Conservation (phyloP, 352 stramenopile genomes). For the Globisporangium polare region DNA sequence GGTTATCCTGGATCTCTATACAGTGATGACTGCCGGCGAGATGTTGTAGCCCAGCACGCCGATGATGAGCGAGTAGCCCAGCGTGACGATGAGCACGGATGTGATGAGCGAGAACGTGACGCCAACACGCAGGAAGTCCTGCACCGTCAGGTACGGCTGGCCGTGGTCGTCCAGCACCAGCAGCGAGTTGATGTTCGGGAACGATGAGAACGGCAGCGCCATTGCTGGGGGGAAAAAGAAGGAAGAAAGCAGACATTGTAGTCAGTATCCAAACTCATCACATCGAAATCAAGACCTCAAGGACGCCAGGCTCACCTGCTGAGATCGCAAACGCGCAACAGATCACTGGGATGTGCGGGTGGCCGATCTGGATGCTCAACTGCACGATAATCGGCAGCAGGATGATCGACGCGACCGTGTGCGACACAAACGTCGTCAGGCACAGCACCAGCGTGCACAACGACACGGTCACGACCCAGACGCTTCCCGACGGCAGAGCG, state of each 20-base stretch:
- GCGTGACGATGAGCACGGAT: slow-evolving; percentile 79
- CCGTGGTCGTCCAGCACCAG: slow-evolving; percentile 89
- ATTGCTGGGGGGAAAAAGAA: slow-evolving; percentile 50
- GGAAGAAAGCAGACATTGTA: too few species aligned
- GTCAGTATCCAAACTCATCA: not conserved
- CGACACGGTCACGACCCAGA: slow-evolving; percentile 86
- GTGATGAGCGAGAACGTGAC: slow-evolving; percentile 84
- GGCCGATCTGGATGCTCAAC: slow-evolving; percentile 83
- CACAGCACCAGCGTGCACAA: slow-evolving; percentile 83
- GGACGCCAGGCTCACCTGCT: slow-evolving; percentile 41
- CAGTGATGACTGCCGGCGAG: slow-evolving; percentile 27
- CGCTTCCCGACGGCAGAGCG: slow-evolving; percentile 69
- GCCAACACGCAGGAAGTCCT: slow-evolving; percentile 85
- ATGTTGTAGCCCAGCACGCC: slow-evolving; percentile 79
- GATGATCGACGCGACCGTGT: slow-evolving; percentile 92
- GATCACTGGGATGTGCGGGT: slow-evolving; percentile 85
- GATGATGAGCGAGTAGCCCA: slow-evolving; percentile 84
- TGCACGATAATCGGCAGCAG: slow-evolving; percentile 91
- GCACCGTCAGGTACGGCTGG: slow-evolving; percentile 81
- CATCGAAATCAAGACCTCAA: not conserved
- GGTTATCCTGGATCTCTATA: slow-evolving; percentile 9
- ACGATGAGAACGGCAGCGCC: slow-evolving; percentile 90
- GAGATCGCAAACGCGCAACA: slow-evolving; percentile 85
- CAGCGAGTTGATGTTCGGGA: slow-evolving; percentile 92
- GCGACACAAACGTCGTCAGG: slow-evolving; percentile 92